A percentile compares a stretch with the other conserved stretches of the same genome.
phyloP scores from a whole-genome alignment of 306 rosid species.

The Alnus rubra region DNA sequence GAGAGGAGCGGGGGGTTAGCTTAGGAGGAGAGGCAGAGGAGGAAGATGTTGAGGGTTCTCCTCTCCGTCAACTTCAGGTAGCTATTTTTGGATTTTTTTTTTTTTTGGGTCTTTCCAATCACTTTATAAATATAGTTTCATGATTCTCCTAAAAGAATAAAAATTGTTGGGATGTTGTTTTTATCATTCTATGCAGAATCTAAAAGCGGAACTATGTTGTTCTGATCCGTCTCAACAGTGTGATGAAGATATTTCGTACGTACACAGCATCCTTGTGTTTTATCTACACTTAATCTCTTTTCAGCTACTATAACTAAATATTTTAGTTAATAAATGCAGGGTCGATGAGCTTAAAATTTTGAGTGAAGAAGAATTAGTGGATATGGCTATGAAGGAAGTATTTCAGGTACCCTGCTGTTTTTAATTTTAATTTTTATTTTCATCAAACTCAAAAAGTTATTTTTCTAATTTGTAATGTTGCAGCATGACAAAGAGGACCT shows the following conservation, averaged over 20 bases:
- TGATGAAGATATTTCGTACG: constrained; percentile 65
- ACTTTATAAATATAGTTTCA: neutral
- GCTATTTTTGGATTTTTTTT: neutral
- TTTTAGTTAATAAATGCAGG: constrained; percentile 5
- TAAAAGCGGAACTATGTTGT: constrained; percentile 46
- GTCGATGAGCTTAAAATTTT: too few relatives aligned
- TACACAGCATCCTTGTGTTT: neutral
- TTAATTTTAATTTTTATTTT: neutral
- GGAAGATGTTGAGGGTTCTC: constrained; percentile 28
- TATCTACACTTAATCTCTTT: neutral
- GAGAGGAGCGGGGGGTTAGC: constrained; percentile 5
- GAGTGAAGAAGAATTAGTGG: constrained; percentile 28
- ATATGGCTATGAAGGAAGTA: constrained; percentile 73
- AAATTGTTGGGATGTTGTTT: neutral
- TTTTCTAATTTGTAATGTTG: constrained; percentile 10
- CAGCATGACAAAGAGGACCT: constrained; percentile 34
- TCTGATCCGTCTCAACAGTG: constrained; percentile 32
- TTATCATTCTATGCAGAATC: constrained; percentile 38
- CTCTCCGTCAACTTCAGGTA: constrained; percentile 65
- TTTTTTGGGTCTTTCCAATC: neutral
- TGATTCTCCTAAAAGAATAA: neutral
- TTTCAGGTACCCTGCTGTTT: constrained; percentile 35
- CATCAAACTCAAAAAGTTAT: neutral
- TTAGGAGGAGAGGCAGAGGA: constrained; percentile 26
- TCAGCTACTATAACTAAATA: neutral